Evolutionary conservation across 441 rosid genomes (phyloP), one percentile per base, ranked within the genome.

Genomic region (Gossypium gossypioides): DNA sequence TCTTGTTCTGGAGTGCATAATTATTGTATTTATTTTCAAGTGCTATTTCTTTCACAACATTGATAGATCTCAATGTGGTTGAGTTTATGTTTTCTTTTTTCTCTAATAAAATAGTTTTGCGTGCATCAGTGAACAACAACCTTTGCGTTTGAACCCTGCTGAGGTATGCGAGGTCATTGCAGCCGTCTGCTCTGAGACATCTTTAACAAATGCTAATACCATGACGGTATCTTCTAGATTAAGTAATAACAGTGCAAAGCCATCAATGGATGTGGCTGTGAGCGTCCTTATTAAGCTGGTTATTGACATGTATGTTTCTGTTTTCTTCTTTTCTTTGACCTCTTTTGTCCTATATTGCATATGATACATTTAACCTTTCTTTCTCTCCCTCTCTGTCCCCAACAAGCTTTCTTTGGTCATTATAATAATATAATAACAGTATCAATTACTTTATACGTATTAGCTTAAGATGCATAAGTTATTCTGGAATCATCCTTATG

Each of bases 261-360:
- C 96, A n/a, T 86, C 96, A 2, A 86, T 91, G 88, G 99, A 93
- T 82, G 97, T 91, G 78, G 98, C 96, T 72, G 91, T 93, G 78
- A 96, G 99, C 83, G 93, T 96, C 75, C 97, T 96, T 73, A 90
- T 96, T 72, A 96, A 96, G 80, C 97, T 96, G 78, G 88, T 96
- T 71, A 89, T 96, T 16, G 99, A 96, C 89, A 96, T 91, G 98
- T 92, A 92, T 74, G 96, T 84, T 78, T 37, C 51, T 52, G 9
- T 27, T 52, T 68, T 29, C 60, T 52, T 74, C 58, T 19, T 48
- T 71, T 64, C 4, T 34, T 75, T 48, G 68, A 42, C 75, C 72
- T 54, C 19, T 72, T 75, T 69, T 19, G 10, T 75, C 22, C 58
- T 40, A 55, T 69, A 44, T 24, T 24, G 19, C 64, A 3, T 51